These are phyloP conservation scores for Neoboletus subvelutipes DNA, from an alignment of 768 basidiomycete genomes.

Conservation along the genomic window DNA sequence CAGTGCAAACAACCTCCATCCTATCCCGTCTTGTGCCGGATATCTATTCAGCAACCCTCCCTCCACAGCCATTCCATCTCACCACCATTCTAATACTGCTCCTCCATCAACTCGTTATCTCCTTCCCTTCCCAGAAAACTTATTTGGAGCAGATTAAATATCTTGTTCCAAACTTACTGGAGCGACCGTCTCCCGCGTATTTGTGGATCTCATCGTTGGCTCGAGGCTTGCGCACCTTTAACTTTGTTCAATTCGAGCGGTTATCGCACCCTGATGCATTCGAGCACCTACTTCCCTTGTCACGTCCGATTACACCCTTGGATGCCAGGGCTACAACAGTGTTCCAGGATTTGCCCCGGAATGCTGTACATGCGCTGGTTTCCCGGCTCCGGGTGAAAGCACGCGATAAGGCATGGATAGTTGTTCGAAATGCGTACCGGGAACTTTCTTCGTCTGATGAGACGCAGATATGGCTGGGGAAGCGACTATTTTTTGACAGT, in stretches of 20 bases:
- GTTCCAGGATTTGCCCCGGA: constrained; percentile 30
- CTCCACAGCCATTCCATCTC: constrained; percentile 24
- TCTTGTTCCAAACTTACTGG: constrained; percentile 36
- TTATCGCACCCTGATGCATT: constrained; percentile 38
- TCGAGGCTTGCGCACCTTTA: constrained; percentile 48
- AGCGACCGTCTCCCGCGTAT: constrained; percentile 34
- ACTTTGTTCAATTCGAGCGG: constrained; percentile 52
- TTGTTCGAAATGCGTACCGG: constrained; percentile 62
- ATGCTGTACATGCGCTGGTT: constrained; percentile 46
- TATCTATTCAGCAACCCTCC: constrained; percentile 36
- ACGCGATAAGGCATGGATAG: constrained; percentile 54
- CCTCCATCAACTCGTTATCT: constrained; percentile 53
- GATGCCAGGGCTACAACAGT: background rate
- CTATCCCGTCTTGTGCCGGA: constrained; percentile 57
- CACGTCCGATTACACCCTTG: constrained; percentile 5
- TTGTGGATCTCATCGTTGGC: constrained; percentile 57
- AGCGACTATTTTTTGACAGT: constrained; percentile 46
- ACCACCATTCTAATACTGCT: constrained; percentile 48
- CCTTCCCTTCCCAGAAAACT: constrained; percentile 64
- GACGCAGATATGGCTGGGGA: constrained; percentile 47
- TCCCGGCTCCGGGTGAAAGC: constrained; percentile 49
- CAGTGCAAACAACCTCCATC: constrained; percentile 60
- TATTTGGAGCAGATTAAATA: constrained; percentile 36
- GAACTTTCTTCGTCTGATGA: constrained; percentile 46
- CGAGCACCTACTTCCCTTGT: constrained; percentile 19